These are phyloP conservation scores for Moesziomyces globuligerus DNA, from an alignment of 1,284 basidiomycete species.

Conservation along the genomic window DNA sequence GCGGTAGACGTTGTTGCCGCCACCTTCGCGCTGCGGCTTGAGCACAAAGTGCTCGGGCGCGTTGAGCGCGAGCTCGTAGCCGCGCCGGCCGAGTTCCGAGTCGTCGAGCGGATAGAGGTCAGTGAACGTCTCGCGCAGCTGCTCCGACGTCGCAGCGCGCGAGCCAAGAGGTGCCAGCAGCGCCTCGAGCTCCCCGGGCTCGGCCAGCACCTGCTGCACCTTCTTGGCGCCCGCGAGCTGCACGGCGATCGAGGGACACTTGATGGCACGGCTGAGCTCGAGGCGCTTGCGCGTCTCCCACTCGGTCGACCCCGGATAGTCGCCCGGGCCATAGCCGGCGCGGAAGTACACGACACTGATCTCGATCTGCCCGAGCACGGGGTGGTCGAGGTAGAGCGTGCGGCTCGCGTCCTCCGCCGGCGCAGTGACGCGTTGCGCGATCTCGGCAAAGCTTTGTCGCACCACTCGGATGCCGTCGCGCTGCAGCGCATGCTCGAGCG, in stretches of 20 bases:
- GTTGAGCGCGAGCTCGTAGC: constrained; percentile 72
- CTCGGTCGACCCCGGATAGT: constrained; percentile 75
- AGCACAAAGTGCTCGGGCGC: constrained; percentile 77
- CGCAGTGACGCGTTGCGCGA: constrained; percentile 19
- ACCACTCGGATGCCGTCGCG: constrained; percentile 67
- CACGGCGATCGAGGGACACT: constrained; percentile 88
- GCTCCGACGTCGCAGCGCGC: constrained; percentile 1
- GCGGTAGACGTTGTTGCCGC: constrained; percentile 95
- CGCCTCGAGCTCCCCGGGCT: constrained; percentile 77
- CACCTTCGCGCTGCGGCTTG: constrained; percentile 96
- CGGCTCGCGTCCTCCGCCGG: constrained; percentile 4
- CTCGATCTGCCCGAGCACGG: constrained; percentile 69
- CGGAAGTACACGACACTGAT: constrained; percentile 88
- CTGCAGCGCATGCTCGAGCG: constrained; percentile 86
- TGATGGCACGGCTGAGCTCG: constrained; percentile 84
- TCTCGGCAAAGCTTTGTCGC: constrained; percentile 51
- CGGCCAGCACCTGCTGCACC: constrained; percentile 87
- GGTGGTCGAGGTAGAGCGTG: constrained; percentile 15
- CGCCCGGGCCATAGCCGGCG: constrained; percentile 84
- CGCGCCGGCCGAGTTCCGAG: constrained; percentile 69
- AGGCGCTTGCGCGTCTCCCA: constrained; percentile 81
- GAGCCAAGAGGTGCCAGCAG: constrained; percentile 69
- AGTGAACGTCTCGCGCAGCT: constrained; percentile 41
- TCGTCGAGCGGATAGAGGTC: constrained; percentile 68
- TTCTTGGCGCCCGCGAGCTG: constrained; percentile 97